phyloP scores from a whole-genome alignment of 2,329 filamentous ascomycete species.

The Clathrospora elynae region DNA sequence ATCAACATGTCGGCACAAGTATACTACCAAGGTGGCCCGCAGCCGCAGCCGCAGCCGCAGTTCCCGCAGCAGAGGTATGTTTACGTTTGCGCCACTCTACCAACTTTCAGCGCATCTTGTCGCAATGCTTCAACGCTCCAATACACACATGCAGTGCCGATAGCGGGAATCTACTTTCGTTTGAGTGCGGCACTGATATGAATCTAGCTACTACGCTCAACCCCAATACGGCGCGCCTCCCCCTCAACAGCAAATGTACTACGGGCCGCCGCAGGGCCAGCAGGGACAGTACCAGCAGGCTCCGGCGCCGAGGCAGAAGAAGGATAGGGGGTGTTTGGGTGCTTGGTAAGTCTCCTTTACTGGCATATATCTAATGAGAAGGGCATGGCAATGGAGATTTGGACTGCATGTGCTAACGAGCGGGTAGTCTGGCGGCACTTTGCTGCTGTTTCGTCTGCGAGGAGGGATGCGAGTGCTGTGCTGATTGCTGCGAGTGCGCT shows the following conservation, averaged over 20 bases:
- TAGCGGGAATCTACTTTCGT: too few relatives aligned
- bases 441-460: constrained; percentile 70
- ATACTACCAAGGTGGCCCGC: constrained; percentile 46
- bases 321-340: constrained; percentile 45
- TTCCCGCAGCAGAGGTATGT: constrained; percentile 46
- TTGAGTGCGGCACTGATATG: too few relatives aligned
- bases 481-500: constrained; percentile 60
- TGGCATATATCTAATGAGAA: background rate
- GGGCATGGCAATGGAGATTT: background rate
- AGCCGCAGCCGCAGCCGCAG: constrained; percentile 35
- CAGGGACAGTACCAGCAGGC: constrained; percentile 57
- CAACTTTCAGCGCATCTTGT: too few relatives aligned
- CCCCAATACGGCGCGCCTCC: constrained; percentile 34
- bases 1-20: constrained; percentile 44
- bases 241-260: constrained; percentile 33
- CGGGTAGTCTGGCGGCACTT: constrained; percentile 45
- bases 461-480: constrained; percentile 67
- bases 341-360: constrained; percentile 42
- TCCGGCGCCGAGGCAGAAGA: constrained; percentile 55
- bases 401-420: constrained; percentile 6
- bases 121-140: background rate
- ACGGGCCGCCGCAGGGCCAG: constrained; percentile 30
- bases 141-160: background rate
- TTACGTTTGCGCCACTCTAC: too few relatives aligned
- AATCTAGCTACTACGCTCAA: constrained; percentile 15